phyloP scores from a whole-genome alignment of 768 basidiomycete species.

The Boletus bicolor region DNA sequence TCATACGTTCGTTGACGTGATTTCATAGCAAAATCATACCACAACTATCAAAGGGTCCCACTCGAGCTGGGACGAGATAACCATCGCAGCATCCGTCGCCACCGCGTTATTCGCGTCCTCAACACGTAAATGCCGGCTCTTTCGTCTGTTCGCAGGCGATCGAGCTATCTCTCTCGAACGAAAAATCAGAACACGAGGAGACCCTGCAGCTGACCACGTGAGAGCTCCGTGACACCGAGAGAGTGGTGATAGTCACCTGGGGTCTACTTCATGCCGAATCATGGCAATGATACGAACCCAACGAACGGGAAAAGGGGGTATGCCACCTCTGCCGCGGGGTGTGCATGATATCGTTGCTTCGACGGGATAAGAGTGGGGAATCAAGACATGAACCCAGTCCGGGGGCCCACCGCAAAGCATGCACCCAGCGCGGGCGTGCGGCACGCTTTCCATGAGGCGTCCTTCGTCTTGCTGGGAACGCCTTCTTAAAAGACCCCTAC shows the following conservation, averaged over 20 bases:
- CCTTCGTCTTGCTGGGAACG: constrained; percentile 14
- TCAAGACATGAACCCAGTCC: constrained; percentile 4
- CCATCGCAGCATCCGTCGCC: not conserved
- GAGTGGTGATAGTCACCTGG: constrained; percentile 12
- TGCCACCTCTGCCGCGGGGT: constrained; percentile 1
- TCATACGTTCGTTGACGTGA: constrained; percentile 10
- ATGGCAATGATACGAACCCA: not conserved
- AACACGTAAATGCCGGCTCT: constrained; percentile 18
- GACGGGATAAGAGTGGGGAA: constrained; percentile 20
- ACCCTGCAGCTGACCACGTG: constrained; percentile 25
- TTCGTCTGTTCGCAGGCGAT: constrained; percentile 3
- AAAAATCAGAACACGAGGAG: constrained; percentile 22
- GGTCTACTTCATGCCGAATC: not conserved
- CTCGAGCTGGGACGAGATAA: not conserved
- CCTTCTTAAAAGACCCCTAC: constrained; percentile 22
- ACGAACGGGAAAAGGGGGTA: constrained; percentile 4
- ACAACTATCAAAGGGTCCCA: not conserved
- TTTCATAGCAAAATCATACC: constrained; percentile 4
- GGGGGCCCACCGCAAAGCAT: constrained; percentile 14
- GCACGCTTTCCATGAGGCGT: constrained; percentile 32
- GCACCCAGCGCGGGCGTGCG: constrained; percentile 24
- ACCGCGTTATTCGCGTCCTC: not conserved
- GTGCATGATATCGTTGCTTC: not conserved
- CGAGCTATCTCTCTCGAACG: constrained; percentile 3
- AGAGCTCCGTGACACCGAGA: constrained; percentile 21